Evolutionary conservation across 352 stramenopile genomes (phyloP).

Genomic region (Globisporangium takayamanum): DNA sequence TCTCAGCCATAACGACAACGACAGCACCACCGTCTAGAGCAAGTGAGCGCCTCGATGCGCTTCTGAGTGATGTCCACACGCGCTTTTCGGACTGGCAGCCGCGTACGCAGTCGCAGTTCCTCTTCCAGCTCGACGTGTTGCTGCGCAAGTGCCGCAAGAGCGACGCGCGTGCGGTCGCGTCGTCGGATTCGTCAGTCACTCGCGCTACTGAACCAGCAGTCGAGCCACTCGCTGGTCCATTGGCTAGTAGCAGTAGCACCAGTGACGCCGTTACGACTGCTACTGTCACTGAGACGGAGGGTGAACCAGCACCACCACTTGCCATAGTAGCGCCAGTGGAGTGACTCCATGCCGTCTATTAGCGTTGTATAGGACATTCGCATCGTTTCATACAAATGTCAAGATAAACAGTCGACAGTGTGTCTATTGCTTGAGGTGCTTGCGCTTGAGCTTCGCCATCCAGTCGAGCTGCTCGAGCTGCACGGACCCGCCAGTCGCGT

Average conservation of each 20-base stretch:
- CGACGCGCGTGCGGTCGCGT: neutral
- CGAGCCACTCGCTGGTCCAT: no score
- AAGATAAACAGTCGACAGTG: neutral
- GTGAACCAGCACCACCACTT: no score
- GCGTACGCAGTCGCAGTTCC: slow-evolving; percentile 14
- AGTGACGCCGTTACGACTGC: neutral
- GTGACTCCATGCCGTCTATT: no score
- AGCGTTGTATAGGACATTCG: neutral
- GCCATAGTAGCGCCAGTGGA: no score
- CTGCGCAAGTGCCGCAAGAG: slow-evolving; percentile 8
- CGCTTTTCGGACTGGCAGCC: slow-evolving; percentile 6
- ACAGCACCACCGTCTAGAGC: neutral
- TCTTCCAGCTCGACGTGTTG: slow-evolving; percentile 13
- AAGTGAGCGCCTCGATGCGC: slow-evolving; percentile 2
- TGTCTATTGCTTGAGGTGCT: slow-evolving; percentile 28
- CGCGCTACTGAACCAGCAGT: no score
- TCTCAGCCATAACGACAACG: neutral
- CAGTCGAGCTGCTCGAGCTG: slow-evolving; percentile 58
- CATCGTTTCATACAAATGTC: neutral
- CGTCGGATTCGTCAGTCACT: neutral
- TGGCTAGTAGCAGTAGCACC: neutral
- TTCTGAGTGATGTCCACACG: neutral
- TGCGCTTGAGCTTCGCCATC: slow-evolving; percentile 80
- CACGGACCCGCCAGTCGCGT: slow-evolving; percentile 34
- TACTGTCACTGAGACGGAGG: neutral